Conservation (phyloP, 2,329 filamentous ascomycete species). For the Monosporascus sp. region DNA sequence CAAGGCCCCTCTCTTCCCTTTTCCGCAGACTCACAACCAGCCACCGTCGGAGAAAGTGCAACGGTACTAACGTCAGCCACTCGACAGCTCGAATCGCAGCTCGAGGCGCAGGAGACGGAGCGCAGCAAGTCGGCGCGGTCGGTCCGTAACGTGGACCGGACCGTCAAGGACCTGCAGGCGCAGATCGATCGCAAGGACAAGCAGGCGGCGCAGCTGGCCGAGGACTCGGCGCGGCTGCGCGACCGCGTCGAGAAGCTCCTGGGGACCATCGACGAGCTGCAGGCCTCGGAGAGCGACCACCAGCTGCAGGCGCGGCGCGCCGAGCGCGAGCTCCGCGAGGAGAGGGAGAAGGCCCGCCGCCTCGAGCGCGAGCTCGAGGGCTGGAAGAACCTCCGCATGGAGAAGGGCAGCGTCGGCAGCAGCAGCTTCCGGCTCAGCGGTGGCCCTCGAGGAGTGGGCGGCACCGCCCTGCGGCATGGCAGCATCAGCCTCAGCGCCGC, state of each 20-base stretch:
- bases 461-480: constrained; percentile 50
- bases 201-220: constrained; percentile 70
- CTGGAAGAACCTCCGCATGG: constrained; percentile 70
- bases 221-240: constrained; percentile 78
- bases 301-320: constrained; percentile 80
- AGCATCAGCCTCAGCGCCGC: constrained; percentile 4
- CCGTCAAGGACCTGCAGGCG: constrained; percentile 84
- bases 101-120: constrained; percentile 76
- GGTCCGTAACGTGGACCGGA: constrained; percentile 87
- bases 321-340: constrained; percentile 85
- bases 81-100: constrained; percentile 73
- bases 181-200: constrained; percentile 94
- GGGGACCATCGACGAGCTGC: constrained; percentile 86
- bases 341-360: constrained; percentile 72
- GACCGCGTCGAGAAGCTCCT: constrained; percentile 90
- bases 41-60: neutral
- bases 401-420: constrained; percentile 41
- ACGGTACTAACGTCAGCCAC: constrained; percentile 22
- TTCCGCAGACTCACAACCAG: constrained; percentile 17
- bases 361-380: constrained; percentile 86
- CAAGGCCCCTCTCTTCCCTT: constrained; percentile 16
- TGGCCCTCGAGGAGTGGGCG: constrained; percentile 11
- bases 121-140: constrained; percentile 78
- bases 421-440: constrained; percentile 16
- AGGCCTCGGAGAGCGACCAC: constrained; percentile 75